Base-by-base conservation (phyloP, 805 yeast genomes). In the Kodamaea hsintzibuensis region DNA sequence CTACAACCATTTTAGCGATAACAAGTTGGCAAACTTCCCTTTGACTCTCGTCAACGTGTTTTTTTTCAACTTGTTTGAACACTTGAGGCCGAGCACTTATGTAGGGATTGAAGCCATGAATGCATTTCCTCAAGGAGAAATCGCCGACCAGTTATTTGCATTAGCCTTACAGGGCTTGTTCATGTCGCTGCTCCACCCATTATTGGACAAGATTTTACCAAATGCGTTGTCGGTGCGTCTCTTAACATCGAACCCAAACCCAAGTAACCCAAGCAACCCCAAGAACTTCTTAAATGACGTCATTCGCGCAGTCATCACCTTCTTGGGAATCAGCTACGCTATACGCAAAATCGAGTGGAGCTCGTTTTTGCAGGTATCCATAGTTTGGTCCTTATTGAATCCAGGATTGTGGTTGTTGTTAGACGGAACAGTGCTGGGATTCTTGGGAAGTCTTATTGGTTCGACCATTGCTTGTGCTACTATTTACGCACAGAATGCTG, bases 261-360 rank as follows among this genome's bases (percentile, higher is more conserved):
- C 35, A 5, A 30, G 35, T 12, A 30, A 16, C 44, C 74, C 10
- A 57, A 62, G 33, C 57, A 60, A 12, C 57, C 61, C 69, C 46
- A 60, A 69, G 27, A 71, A 67, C 51, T 56, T 74, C 46, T 55
- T 69, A 49, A 74, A 69, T 58, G 80, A 76, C 57, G 62, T 70
- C 9, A 51, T 76, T 17, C 62, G 81, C 35, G 69, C 84, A 17
- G 68, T 76, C 46, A 81, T 86, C 53, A 86, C 90, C 2, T 79
- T 87, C 60, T 70, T 88, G 43, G 96, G 96, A 2, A 80, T 88
- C 37, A 78, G 85, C 3, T 88, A 84, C 62, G 91, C 90, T 19
- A 78, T 88, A 35, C 78, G 89, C 60, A 84, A 82, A 58, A 74
- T 85, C 39, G 86, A 85, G 60, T 88, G 93, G 93, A 70, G 78